Evolutionary conservation across 306 rosid genomes (phyloP).

Genomic region (Parietaria judaica): DNA sequence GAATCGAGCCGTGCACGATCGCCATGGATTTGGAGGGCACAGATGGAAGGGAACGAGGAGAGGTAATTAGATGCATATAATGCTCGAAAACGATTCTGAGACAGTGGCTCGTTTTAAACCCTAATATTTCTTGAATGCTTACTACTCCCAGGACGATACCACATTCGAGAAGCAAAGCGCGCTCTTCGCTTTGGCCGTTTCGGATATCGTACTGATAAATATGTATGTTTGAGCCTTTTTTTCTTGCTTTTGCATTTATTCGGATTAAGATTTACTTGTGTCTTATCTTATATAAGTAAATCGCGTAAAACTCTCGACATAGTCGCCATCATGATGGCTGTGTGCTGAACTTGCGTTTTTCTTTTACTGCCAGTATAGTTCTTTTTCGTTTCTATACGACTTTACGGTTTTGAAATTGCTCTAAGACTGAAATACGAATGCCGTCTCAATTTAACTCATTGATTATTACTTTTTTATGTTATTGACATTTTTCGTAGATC

Average conservation of each 20-base stretch:
- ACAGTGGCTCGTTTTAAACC: no score
- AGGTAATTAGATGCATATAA: conserved; percentile 38
- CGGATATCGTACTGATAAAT: conserved; percentile 77
- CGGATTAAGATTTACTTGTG: neutral
- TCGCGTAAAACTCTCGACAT: no score
- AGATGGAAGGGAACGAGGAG: conserved; percentile 97
- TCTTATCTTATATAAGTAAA: no score
- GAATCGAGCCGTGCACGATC: conserved; percentile 77
- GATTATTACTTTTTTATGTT: no score
- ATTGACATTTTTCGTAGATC: no score
- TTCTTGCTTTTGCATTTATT: neutral
- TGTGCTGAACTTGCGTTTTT: neutral
- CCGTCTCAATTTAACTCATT: no score
- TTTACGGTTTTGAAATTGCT: no score
- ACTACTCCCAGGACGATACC: conserved; percentile 72
- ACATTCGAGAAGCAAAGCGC: conserved; percentile 97
- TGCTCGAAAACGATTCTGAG: no score
- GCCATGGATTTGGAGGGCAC: conserved; percentile 99
- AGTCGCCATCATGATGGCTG: neutral
- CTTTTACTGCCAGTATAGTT: neutral
- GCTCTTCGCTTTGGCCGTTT: conserved; percentile 74
- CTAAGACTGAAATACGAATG: no score
- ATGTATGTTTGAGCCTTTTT: conserved; percentile 48
- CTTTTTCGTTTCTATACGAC: neutral
- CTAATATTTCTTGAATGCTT: conserved; percentile 4